phyloP scores from a whole-genome alignment of 1,284 basidiomycete genomes.

The Ustilago sp. region DNA sequence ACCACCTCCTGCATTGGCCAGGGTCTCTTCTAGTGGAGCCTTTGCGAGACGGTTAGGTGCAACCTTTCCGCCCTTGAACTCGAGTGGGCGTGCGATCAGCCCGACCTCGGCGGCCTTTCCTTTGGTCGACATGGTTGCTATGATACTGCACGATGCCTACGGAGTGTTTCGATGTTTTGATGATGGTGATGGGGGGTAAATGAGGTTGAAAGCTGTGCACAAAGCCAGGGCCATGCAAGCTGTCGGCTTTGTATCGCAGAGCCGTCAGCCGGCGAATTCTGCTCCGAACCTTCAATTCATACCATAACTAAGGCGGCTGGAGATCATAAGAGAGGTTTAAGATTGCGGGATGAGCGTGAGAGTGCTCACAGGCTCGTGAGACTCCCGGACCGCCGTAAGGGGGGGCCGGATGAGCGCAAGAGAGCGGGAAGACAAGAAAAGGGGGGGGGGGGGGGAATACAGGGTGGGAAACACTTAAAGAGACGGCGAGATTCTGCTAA shows the following conservation, averaged over 20 bases:
- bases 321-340: too few relatives aligned
- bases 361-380: too few relatives aligned
- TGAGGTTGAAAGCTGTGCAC: not conserved
- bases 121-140: conserved; percentile 12
- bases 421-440: too few relatives aligned
- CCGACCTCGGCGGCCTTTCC: conserved; percentile 30
- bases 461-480: too few relatives aligned
- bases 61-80: conserved; percentile 74
- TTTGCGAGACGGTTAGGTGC: conserved; percentile 73
- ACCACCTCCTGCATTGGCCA: conserved; percentile 58
- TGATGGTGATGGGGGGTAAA: conserved; percentile 6
- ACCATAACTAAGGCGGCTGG: too few relatives aligned
- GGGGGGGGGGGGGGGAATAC: too few relatives aligned
- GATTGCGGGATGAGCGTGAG: too few relatives aligned
- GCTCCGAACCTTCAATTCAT: too few relatives aligned
- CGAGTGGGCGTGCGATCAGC: conserved; percentile 71
- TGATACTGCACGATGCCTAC: not conserved
- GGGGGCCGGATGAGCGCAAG: too few relatives aligned
- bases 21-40: conserved; percentile 66
- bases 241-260: conserved; percentile 5
- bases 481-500: too few relatives aligned
- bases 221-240: not conserved
- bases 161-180: not conserved
- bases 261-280: not conserved
- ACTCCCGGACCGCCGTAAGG: too few relatives aligned